These are phyloP conservation scores for Russula abietina DNA, from an alignment of 768 basidiomycete species.

Conservation along the genomic window DNA sequence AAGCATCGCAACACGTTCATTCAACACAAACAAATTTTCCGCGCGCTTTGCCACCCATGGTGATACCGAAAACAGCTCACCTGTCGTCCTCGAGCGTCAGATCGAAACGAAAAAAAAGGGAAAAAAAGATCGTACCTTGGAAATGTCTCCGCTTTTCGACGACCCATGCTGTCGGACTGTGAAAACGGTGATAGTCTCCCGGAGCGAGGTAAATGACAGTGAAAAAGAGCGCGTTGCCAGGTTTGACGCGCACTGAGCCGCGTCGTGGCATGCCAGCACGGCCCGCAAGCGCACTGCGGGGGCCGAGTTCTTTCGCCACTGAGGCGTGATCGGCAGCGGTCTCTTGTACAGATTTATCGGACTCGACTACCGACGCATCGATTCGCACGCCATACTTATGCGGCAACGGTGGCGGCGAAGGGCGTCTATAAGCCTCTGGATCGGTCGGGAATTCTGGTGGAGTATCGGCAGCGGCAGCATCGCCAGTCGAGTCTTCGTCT, in stretches of 20 bases:
- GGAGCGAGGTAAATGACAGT: slow-evolving; percentile 96
- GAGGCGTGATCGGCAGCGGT: slow-evolving; percentile 59
- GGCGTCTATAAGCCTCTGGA: slow-evolving; percentile 17
- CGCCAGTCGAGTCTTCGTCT: slow-evolving; percentile 21
- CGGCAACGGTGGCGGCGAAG: slow-evolving; percentile 29
- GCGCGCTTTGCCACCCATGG: slow-evolving; percentile 92
- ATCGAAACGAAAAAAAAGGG: neutral
- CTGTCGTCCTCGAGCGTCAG: slow-evolving; percentile 33
- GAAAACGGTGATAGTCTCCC: slow-evolving; percentile 97
- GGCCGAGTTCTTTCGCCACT: slow-evolving; percentile 70
- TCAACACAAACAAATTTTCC: slow-evolving; percentile 92
- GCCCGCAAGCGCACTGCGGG: slow-evolving; percentile 37
- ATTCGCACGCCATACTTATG: slow-evolving; percentile 61
- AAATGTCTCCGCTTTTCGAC: slow-evolving; percentile 95
- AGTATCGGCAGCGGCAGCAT: neutral
- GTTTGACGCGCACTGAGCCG: slow-evolving; percentile 41
- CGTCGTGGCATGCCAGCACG: slow-evolving; percentile 36
- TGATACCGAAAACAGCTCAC: slow-evolving; percentile 92
- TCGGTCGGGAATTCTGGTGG: slow-evolving; percentile 25
- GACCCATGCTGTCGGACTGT: slow-evolving; percentile 93
- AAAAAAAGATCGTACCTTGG: slow-evolving; percentile 49
- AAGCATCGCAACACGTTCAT: slow-evolving; percentile 92
- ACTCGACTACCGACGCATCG: slow-evolving; percentile 68
- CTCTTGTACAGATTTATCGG: slow-evolving; percentile 47
- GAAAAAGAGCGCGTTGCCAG: slow-evolving; percentile 85